Percentiles rank a stretch among this genome's conserved stretches.
Conservation (phyloP, 306 rosid species). For the Clitoria ternatea region DNA sequence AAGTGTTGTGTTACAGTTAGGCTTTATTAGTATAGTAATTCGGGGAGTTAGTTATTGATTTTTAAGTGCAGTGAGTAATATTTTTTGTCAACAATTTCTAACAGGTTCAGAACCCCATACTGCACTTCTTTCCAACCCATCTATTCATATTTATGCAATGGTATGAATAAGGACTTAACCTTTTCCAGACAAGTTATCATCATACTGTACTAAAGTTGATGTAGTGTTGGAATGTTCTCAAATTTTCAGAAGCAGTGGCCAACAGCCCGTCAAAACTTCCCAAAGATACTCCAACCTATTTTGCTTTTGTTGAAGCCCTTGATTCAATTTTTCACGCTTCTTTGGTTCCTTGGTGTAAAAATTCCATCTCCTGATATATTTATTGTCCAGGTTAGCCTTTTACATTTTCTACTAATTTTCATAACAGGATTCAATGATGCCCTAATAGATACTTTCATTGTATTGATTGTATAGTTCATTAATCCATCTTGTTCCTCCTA, state of each 20-base stretch:
- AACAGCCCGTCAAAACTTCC: conserved; percentile 40
- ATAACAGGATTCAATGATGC: too few relatives aligned
- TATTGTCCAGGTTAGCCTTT: conserved; percentile 70
- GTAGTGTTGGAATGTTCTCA: conserved; percentile 11
- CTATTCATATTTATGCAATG: conserved; percentile 77
- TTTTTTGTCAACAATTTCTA: conserved; percentile 18
- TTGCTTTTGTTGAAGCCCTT: conserved; percentile 74
- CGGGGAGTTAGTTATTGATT: not conserved
- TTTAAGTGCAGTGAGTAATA: not conserved
- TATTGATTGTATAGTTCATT: too few relatives aligned
- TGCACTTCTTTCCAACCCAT: conserved; percentile 59
- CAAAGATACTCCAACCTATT: conserved; percentile 56
- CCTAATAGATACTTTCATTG: too few relatives aligned
- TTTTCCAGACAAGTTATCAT: not conserved
- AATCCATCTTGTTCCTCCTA: not conserved
- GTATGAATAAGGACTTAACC: conserved; percentile 29
- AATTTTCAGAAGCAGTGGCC: conserved; percentile 78
- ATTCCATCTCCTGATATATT: conserved; percentile 81
- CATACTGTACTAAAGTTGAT: not conserved
- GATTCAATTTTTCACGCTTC: conserved; percentile 68
- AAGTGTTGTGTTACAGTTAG: not conserved
- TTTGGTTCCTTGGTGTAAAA: conserved; percentile 80
- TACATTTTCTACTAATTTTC: not conserved
- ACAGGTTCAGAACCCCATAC: conserved; percentile 87
- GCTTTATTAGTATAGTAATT: not conserved